Percentiles rank a stretch among this genome's conserved stretches.
Conservation (phyloP, 2,329 filamentous ascomycete genomes). For the Penicillium sp. region DNA sequence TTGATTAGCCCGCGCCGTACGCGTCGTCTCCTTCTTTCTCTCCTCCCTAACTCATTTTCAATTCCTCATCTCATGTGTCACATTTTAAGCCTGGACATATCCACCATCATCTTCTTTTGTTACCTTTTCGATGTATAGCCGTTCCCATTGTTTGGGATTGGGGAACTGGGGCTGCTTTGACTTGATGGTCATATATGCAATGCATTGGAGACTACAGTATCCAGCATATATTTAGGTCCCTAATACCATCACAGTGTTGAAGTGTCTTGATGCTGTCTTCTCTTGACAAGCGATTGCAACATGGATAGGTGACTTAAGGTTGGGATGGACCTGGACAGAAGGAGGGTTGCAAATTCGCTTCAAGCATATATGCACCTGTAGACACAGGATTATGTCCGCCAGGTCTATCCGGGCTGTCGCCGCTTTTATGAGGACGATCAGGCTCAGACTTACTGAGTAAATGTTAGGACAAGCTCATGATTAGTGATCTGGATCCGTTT, state of each 20-base stretch:
- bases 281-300: too few relatives aligned
- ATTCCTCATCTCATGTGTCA: constrained; percentile 9
- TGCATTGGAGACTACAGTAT: constrained; percentile 15
- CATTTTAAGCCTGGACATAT: constrained; percentile 24
- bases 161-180: constrained; percentile 9
- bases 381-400: too few relatives aligned
- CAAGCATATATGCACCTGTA: too few relatives aligned
- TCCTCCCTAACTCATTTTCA: constrained; percentile 5
- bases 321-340: too few relatives aligned
- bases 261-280: background rate
- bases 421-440: too few relatives aligned
- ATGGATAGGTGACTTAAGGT: too few relatives aligned
- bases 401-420: too few relatives aligned
- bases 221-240: constrained; percentile 13
- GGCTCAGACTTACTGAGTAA: too few relatives aligned
- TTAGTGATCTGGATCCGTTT: too few relatives aligned
- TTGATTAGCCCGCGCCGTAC: constrained; percentile 16
- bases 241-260: constrained; percentile 16
- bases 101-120: constrained; percentile 16
- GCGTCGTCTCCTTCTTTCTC: constrained; percentile 10
- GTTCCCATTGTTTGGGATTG: background rate
- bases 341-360: too few relatives aligned
- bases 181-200: constrained; percentile 13
- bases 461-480: too few relatives aligned
- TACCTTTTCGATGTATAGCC: constrained; percentile 4